Evolutionary conservation across 1,139 yeast genomes (phyloP).

Genomic region (Diutina sp.): DNA sequence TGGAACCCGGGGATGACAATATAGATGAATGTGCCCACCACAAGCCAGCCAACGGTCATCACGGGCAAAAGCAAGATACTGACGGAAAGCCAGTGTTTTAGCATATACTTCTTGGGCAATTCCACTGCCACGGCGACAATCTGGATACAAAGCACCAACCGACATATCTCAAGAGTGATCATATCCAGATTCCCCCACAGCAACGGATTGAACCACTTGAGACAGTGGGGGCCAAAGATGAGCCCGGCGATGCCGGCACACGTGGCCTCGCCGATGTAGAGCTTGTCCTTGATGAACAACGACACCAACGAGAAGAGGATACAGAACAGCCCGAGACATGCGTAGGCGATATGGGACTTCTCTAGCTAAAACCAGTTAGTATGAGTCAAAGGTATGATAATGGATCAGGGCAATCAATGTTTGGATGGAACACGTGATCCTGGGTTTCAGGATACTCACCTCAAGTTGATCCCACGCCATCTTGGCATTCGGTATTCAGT

Average conservation of each 20-base stretch:
- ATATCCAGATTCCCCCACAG: slow-evolving; percentile 86
- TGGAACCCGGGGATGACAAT: slow-evolving; percentile 68
- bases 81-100: slow-evolving; percentile 81
- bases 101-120: slow-evolving; percentile 86
- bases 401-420: background rate
- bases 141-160: slow-evolving; percentile 83
- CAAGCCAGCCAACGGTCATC: slow-evolving; percentile 90
- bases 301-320: slow-evolving; percentile 83
- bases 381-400: background rate
- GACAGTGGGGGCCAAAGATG: slow-evolving; percentile 87
- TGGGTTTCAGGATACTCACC: background rate
- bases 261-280: slow-evolving; percentile 92
- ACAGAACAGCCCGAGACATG: slow-evolving; percentile 83
- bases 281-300: slow-evolving; percentile 74
- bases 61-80: slow-evolving; percentile 72
- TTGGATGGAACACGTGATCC: no score
- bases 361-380: slow-evolving; percentile 19
- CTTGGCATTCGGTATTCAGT: background rate
- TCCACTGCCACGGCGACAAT: slow-evolving; percentile 97
- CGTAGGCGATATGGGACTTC: slow-evolving; percentile 76
- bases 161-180: slow-evolving; percentile 77
- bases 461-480: slow-evolving; percentile 2
- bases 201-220: slow-evolving; percentile 78
- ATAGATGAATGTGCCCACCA: slow-evolving; percentile 82
- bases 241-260: slow-evolving; percentile 88